These are phyloP conservation scores for Amanita jacksonii DNA, from an alignment of 768 basidiomycete genomes.

Conservation along the genomic window DNA sequence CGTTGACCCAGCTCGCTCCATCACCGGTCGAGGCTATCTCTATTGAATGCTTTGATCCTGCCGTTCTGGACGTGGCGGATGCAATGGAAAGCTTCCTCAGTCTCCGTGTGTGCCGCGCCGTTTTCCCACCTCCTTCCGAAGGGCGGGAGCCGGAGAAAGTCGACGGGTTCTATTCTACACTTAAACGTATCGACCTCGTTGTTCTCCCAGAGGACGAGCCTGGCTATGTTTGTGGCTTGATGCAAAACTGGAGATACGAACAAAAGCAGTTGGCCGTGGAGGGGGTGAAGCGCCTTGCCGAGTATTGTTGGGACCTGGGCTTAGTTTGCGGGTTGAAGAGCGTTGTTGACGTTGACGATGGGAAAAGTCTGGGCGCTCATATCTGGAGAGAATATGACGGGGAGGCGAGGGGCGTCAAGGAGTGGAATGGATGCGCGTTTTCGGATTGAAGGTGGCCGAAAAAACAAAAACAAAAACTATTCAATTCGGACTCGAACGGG, in stretches of 20 bases:
- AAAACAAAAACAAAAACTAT: too few species aligned
- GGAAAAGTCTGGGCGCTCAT: conserved; percentile 10
- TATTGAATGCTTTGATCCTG: conserved; percentile 52
- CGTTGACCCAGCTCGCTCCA: conserved; percentile 45
- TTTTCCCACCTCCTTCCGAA: not conserved
- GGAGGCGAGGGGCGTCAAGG: not conserved
- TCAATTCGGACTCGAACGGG: too few species aligned
- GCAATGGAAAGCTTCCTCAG: conserved; percentile 49
- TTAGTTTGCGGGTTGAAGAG: conserved; percentile 24
- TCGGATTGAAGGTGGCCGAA: not conserved
- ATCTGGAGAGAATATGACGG: too few species aligned
- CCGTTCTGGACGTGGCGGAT: conserved; percentile 50
- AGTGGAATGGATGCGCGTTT: not conserved
- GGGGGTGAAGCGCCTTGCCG: conserved; percentile 38
- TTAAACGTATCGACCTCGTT: not conserved
- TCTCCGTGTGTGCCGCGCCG: conserved; percentile 24
- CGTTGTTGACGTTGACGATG: conserved; percentile 5
- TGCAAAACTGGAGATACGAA: conserved; percentile 8
- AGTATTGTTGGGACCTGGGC: conserved; percentile 39
- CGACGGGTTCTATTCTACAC: conserved; percentile 30
- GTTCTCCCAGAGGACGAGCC: not conserved
- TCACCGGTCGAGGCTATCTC: conserved; percentile 51
- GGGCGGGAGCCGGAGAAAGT: conserved; percentile 27
- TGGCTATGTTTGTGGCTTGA: not conserved
- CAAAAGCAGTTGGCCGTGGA: conserved; percentile 25